Conservation (phyloP, 495 filamentous ascomycete genomes). For the Diplogelasinospora grovesii region DNA sequence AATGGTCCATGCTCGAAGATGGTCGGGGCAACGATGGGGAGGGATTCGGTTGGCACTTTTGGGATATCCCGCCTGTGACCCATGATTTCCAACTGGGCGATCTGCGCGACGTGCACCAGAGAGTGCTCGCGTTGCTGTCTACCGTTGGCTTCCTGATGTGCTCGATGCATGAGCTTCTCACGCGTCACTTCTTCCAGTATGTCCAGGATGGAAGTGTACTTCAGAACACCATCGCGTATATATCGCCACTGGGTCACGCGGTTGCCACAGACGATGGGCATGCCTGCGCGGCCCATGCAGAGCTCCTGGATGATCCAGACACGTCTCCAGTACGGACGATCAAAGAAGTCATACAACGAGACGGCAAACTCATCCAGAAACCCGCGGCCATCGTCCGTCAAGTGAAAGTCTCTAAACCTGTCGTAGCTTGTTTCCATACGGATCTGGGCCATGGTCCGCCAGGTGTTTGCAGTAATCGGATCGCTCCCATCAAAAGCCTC, state of each 20-base stretch:
- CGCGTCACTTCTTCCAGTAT: neutral
- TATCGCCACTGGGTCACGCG: constrained; percentile 3
- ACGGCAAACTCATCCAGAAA: neutral
- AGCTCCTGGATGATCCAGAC: constrained; percentile 11
- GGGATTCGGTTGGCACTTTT: neutral
- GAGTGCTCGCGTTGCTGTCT: neutral
- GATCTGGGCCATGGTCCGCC: neutral
- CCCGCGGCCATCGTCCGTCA: neutral
- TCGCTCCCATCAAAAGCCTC: neutral
- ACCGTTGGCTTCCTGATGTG: too few species aligned
- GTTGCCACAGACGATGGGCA: constrained; percentile 1
- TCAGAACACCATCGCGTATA: constrained; percentile 1
- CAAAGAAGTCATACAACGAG: neutral
- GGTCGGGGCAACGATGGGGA: neutral
- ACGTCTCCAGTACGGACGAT: constrained; percentile 6
- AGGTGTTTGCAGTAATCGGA: neutral
- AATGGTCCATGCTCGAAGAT: neutral
- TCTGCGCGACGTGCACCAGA: neutral
- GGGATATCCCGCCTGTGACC: neutral
- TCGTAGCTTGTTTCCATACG: neutral
- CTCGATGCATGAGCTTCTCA: neutral
- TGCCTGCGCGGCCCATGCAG: neutral
- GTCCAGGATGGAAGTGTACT: neutral
- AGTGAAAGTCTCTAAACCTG: neutral
- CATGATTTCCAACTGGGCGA: constrained; percentile 3